Percentiles rank a stretch among this genome's conserved stretches.
phyloP scores from a whole-genome alignment of 257 asterid genomes.

The Jacaranda copaia region DNA sequence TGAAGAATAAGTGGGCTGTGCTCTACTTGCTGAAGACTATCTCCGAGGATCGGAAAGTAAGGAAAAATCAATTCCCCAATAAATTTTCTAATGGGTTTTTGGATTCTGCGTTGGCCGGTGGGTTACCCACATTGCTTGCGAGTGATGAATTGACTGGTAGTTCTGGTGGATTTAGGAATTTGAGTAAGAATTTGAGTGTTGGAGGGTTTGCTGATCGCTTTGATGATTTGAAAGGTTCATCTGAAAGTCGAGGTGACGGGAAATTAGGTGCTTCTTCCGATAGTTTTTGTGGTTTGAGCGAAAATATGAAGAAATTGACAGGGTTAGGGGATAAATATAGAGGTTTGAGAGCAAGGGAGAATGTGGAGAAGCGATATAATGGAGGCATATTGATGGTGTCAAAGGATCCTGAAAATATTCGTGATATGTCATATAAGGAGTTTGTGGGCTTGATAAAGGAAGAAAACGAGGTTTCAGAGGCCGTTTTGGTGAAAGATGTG shows the following conservation, averaged over 20 bases:
- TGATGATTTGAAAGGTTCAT: conserved; percentile 44
- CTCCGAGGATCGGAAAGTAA: conserved; percentile 74
- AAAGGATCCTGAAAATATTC: conserved; percentile 82
- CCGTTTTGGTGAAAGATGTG: conserved; percentile 90
- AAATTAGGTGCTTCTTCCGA: conserved; percentile 29
- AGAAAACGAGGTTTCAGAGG: conserved; percentile 87
- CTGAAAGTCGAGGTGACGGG: conserved; percentile 38
- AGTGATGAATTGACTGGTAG: conserved; percentile 39
- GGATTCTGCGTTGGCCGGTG: conserved; percentile 72
- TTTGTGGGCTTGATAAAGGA: conserved; percentile 75
- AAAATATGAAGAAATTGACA: conserved; percentile 50
- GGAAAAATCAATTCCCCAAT: conserved; percentile 44
- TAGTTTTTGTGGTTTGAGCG: conserved; percentile 41
- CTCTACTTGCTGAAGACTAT: conserved; percentile 88
- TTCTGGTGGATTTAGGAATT: conserved; percentile 42
- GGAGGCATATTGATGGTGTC: conserved; percentile 87
- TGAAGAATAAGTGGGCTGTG: conserved; percentile 88
- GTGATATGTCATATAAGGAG: conserved; percentile 86
- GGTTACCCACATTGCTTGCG: conserved; percentile 66
- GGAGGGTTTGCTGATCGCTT: conserved; percentile 42
- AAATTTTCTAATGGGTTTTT: conserved; percentile 58
- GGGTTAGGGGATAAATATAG: conserved; percentile 50
- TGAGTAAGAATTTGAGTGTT: conserved; percentile 40
- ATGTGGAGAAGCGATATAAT: conserved; percentile 58
- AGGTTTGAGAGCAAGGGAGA: conserved; percentile 53